Evolutionary conservation across 352 stramenopile genomes (phyloP), one percentile per base, ranked within the genome.

Genomic region (Achlya hypogyna): DNA sequence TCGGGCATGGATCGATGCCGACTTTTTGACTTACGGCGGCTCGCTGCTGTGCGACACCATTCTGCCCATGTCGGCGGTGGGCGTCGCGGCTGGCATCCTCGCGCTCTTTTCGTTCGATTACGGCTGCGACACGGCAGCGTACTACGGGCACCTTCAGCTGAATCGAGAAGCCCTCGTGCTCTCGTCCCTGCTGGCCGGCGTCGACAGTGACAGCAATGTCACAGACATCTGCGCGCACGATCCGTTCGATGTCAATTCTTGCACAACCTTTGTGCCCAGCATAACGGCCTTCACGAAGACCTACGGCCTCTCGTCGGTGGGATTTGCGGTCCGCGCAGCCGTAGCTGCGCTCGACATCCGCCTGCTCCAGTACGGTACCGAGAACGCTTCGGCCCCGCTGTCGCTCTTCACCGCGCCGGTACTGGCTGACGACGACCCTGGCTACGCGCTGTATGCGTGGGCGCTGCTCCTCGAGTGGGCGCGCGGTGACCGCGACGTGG

Each of bases 141-240:
- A 27, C 8, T 56, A 56, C 49, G 25, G 12, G 2, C 49, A 56
- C 16, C 12, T 56, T 10, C 49, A 56, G 31, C 49, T n/a, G 10
- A 56, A 10, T 20, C 25, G 49, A 10, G 49, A 56, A 18, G 12
- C 38, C 12, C 38, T 3, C 38, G 38, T 45, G 38, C 6, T 18
- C 2, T 9, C n/a, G n/a, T n/a, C n/a, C n/a, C n/a, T n/a, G n/a
- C n/a, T n/a, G n/a, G n/a, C n/a, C 42, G 22, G 42, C 42, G 18
- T 20, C 42, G 42, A 20, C 42, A 49, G 42, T 49, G n/a, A n/a
- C n/a, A n/a, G n/a, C 22, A 22, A 49, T 49, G 22, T 22, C 22
- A 49, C 42, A 20, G 42, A 49, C 53, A 62, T 45, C 9, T 62
- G 53, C 53, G 34, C 29, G 6, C 53, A 62, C 32, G 27, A 62